Evolutionary conservation across 2,329 filamentous ascomycete species (phyloP).

Genomic region (Fusarium verrucosum): DNA sequence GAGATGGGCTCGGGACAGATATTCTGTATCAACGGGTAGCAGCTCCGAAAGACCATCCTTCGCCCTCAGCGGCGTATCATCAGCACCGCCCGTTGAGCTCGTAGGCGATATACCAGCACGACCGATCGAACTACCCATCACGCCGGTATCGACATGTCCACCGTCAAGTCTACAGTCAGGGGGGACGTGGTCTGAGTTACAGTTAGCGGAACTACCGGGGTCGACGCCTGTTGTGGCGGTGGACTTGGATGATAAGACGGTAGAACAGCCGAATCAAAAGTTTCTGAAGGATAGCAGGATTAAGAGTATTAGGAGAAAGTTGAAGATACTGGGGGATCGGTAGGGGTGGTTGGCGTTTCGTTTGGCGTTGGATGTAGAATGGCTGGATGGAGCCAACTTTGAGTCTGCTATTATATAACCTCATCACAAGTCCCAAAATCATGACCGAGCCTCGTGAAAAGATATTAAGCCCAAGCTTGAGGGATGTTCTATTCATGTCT

Average conservation of each 20-base stretch:
- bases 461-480: no score
- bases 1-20: not conserved
- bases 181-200: not conserved
- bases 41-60: not conserved
- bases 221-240: not conserved
- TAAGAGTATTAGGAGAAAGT: not conserved
- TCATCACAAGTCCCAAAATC: no score
- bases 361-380: not conserved
- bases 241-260: not conserved
- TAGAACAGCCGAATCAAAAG: not conserved
- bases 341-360: not conserved
- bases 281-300: not conserved
- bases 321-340: not conserved
- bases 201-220: slow-evolving; percentile 1
- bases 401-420: no score
- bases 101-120: not conserved
- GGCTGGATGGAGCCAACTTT: no score
- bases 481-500: no score
- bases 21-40: not conserved
- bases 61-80: not conserved
- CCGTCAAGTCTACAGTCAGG: not conserved
- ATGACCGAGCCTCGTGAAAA: no score
- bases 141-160: not conserved
- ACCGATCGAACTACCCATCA: not conserved
- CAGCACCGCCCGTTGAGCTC: not conserved